Conservation (phyloP, 768 basidiomycete genomes). For the Psilocybe sp. region DNA sequence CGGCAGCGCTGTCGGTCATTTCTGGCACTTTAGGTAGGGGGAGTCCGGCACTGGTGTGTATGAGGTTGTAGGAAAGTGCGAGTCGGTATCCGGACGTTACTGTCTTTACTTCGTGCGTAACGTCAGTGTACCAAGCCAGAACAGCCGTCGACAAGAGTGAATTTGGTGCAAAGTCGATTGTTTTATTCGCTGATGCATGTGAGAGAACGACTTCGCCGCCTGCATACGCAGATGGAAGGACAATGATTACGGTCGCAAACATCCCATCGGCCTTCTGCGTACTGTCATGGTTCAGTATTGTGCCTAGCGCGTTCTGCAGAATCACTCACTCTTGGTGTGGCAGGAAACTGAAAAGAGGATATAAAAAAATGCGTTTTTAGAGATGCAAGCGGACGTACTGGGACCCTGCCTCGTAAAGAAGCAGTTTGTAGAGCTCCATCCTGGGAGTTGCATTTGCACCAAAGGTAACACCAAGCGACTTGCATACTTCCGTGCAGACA, state of each 20-base stretch:
- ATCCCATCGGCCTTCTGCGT: conserved; percentile 45
- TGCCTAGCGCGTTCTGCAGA: background rate
- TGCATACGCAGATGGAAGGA: conserved; percentile 43
- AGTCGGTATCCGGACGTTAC: conserved; percentile 48
- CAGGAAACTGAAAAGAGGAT: conserved; percentile 29
- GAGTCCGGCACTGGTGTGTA: conserved; percentile 30
- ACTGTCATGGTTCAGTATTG: conserved; percentile 18
- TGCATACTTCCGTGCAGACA: conserved; percentile 28
- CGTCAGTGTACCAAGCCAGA: conserved; percentile 50
- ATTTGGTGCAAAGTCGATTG: conserved; percentile 32
- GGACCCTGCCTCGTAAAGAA: conserved; percentile 41
- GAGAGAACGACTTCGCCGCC: conserved; percentile 47
- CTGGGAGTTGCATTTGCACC: conserved; percentile 17
- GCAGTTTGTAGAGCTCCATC: conserved; percentile 39
- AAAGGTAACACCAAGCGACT: conserved; percentile 36
- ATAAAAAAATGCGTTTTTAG: too few relatives aligned
- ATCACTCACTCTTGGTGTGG: conserved; percentile 45
- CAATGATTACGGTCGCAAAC: conserved; percentile 49
- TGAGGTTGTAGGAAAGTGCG: conserved; percentile 48
- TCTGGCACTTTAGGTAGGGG: conserved; percentile 26
- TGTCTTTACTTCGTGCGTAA: conserved; percentile 46
- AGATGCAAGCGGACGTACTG: conserved; percentile 24
- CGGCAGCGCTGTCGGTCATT: conserved; percentile 12
- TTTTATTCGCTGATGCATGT: conserved; percentile 28
- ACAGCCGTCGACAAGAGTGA: conserved; percentile 29